Conservation (phyloP, 169 alveolate genomes). For the Miamiensis avidus region DNA sequence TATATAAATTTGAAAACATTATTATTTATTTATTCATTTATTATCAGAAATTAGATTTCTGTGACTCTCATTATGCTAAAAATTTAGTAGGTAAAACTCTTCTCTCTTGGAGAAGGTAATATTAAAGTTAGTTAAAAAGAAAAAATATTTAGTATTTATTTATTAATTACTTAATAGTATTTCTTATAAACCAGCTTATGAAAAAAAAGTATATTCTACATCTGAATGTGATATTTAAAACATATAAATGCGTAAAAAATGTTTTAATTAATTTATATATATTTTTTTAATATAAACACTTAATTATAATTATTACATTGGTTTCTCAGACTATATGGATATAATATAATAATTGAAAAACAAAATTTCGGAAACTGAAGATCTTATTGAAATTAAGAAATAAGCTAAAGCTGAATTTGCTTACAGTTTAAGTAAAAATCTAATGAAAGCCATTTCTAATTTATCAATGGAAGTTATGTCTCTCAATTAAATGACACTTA, state of each 20-base stretch:
- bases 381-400: constrained; percentile 28
- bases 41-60: not conserved
- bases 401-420: constrained; percentile 37
- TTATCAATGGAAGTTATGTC: constrained; percentile 43
- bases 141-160: too few species aligned
- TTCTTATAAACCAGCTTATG: not conserved
- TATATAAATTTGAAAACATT: too few species aligned
- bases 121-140: too few species aligned
- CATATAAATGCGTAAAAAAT: not conserved
- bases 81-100: not conserved
- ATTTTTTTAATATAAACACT: too few species aligned
- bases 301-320: too few species aligned
- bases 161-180: not conserved
- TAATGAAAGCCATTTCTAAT: constrained; percentile 23
- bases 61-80: not conserved
- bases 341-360: constrained; percentile 16
- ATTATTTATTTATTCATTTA: too few species aligned
- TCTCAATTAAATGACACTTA: constrained; percentile 20
- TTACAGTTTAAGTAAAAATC: constrained; percentile 25
- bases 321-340: constrained; percentile 24
- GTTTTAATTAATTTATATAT: too few species aligned
- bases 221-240: not conserved
- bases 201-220: not conserved
- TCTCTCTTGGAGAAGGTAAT: not conserved
- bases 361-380: constrained; percentile 30